Evolutionary conservation across 2,329 filamentous ascomycete species (phyloP), one percentile per base, ranked within the genome.

Genomic region (Claviceps pusilla): DNA sequence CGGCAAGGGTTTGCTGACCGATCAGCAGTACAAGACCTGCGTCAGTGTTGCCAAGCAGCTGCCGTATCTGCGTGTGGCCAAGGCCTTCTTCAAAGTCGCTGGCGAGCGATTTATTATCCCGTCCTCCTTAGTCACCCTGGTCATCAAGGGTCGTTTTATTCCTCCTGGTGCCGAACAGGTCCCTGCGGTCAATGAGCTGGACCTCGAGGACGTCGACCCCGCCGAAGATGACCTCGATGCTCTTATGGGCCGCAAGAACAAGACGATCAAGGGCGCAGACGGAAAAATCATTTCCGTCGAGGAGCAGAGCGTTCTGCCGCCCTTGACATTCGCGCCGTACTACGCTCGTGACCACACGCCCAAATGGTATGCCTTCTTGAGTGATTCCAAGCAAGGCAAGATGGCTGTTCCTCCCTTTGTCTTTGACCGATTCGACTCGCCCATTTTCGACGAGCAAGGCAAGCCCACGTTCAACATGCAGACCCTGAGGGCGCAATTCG

Each of bases 31-130:
- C 70, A 74, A 80, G 59, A 78, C 83, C 46, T 86, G 86, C 42
- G 76, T 95, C 57, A 71, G 72, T 49, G 85, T 96, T 35, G 90
- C 89, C 33, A 82, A 82, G 62, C 88, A 96, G 70, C 77, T 98
- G 33, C 93, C 93, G 1, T 80, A 82, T 59, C 76, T 98, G 54
- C 80, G 86, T 55, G 82, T 98, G 11, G 88, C 89, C 64, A 94
- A 89, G 72, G 88, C 89, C 7, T 98, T 95, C 72, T 98, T 98
- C 82, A 98, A 98, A 76, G 94, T 98, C 48, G 84, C 89, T 52
- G 93, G 93, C 65, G 94, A 98, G 72, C 87, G 86, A 60, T 86
- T 85, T 68, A 88, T 98, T 64, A 95, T 91, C 37, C 90, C 93
- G 7, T 88, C 86, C 56, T 95, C 89, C 55, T 79, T 98, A 42